A percentile compares a stretch with the other conserved stretches of the same genome.
These are phyloP conservation scores for Epicoccum nigrum DNA, from an alignment of 2,329 filamentous ascomycete species.

Conservation along the genomic window DNA sequence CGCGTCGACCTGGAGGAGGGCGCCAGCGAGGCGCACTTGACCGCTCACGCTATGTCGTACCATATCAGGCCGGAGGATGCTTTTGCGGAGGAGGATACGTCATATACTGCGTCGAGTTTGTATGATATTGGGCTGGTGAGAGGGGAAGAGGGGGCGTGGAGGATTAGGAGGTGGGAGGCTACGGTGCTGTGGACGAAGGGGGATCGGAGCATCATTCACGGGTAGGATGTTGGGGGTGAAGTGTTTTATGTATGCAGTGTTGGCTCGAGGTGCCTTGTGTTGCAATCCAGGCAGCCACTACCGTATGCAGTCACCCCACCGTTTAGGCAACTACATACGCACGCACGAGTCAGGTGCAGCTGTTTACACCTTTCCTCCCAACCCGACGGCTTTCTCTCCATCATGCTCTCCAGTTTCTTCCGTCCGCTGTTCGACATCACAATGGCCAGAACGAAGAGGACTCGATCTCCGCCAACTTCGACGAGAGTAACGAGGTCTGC, in stretches of 20 bases:
- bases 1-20: slow-evolving; percentile 25
- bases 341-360: too few species aligned
- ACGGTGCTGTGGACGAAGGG: slow-evolving; percentile 29
- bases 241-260: not conserved
- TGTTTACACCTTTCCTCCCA: too few species aligned
- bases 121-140: slow-evolving; percentile 30
- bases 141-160: slow-evolving; percentile 25
- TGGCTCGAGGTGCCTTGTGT: not conserved
- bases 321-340: too few species aligned
- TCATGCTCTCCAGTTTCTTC: too few species aligned
- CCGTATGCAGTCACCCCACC: too few species aligned
- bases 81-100: slow-evolving; percentile 21
- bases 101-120: slow-evolving; percentile 29
- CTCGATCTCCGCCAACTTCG: too few species aligned
- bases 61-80: slow-evolving; percentile 31
- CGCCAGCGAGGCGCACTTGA: slow-evolving; percentile 24
- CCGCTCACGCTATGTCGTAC: slow-evolving; percentile 27
- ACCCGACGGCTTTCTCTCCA: too few species aligned
- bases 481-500: too few species aligned
- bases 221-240: not conserved
- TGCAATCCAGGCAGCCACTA: too few species aligned
- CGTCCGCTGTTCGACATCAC: too few species aligned
- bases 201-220: slow-evolving; percentile 17
- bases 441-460: too few species aligned
- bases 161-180: slow-evolving; percentile 37